Base-by-base conservation (phyloP, 805 yeast genomes). In the Lipomyces lipofer region DNA sequence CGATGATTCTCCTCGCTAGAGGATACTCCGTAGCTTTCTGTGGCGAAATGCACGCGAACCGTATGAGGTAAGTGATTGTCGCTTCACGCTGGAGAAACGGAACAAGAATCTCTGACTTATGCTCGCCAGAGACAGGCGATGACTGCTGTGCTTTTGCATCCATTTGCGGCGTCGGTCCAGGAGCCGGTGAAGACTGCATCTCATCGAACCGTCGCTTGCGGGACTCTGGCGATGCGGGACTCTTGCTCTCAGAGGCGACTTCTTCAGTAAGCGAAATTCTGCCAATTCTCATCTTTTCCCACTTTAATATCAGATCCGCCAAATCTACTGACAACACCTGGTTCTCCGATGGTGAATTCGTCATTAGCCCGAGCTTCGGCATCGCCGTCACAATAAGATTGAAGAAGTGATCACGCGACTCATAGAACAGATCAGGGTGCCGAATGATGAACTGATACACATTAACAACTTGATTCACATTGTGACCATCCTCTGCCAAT, bases 351-450 rank as follows among this genome's bases (percentile, higher is more conserved):
- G 66, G 60, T 0, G 88, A 84, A 63, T 85, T 87, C 3, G 90
- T 83, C 64, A 84, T 73, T 46, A 88, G 82, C 0, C 95, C 86
- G 49, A 94, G 74, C 65, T 90, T 89, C 13, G 95, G 95, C 90
- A 94, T 87, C 0, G 96, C 95, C 2, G 91, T 82, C 49, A 94
- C 87, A 52, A 92, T 87, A 62, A 86, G 88, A 2, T 96, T 86
- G 55, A 90, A 82, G 65, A 92, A 94, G 52, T 89, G 88, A 62
- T 89, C 97, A 52, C 98, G 78, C 13, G 92, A 91, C 49, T 82
- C 83, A 66, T 80, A 92, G 69, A 94, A 94, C 48, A 89, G 72
- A 54, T 85, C 92, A 0, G 95, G 81, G 63, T 94, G 95, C 47
- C 84, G 85, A 30, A 88, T 88, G 69, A 94, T 81, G 64, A 92